Evolutionary conservation across 2,329 filamentous ascomycete genomes (phyloP), one percentile per base, ranked within the genome.

Genomic region (Thielaviopsis euricoi): DNA sequence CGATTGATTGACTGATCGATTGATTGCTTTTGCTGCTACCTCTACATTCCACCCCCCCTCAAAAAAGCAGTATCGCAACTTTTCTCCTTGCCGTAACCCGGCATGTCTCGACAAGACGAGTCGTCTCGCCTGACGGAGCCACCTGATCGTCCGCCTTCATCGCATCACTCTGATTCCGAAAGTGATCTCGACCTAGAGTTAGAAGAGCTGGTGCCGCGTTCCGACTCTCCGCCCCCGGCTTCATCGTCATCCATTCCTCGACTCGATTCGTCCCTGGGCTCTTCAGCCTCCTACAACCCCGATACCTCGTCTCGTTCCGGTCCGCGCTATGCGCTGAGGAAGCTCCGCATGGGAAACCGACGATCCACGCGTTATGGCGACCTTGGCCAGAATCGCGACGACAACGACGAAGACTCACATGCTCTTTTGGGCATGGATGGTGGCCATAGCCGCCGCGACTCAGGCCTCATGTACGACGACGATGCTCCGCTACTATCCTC

Each of bases 121-220:
- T 68, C 73, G 37, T 74, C 76, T 68, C 74, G 73, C 66, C 70
- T 73, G 64, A 73, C 66, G 78, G 57, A 83, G 68, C 78, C 79
- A 66, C 82, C 82, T 70, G 81, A 85, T 71, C 81, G 79, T 61
- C 77, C 77, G 61, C 71, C 74, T 10, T 46, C 54, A 10, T 37
- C 25, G 33, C 53, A 55, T 40, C 12, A 48, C 37, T 55, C 53
- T 21, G 53, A 55, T 29, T 55, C 53, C 54, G 73, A 84, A 58
- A 70, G 71, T 62, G 86, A 91, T 68, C 80, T 85, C 64, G 84
- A 87, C 62, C 76, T 93, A 65, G 85, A 90, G 65, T 77, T 89
- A 64, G 79, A 88, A 66, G 87, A 91, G 74, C 82, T 93, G 63
- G 86, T 90, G 67, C 86, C 87, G 58, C 67, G 67, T 59, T 68